Evolutionary conservation across 192 early-diverging fungal genomes (phyloP), one percentile per base, ranked within the genome.

Genomic region (Linnemannia hyalina): DNA sequence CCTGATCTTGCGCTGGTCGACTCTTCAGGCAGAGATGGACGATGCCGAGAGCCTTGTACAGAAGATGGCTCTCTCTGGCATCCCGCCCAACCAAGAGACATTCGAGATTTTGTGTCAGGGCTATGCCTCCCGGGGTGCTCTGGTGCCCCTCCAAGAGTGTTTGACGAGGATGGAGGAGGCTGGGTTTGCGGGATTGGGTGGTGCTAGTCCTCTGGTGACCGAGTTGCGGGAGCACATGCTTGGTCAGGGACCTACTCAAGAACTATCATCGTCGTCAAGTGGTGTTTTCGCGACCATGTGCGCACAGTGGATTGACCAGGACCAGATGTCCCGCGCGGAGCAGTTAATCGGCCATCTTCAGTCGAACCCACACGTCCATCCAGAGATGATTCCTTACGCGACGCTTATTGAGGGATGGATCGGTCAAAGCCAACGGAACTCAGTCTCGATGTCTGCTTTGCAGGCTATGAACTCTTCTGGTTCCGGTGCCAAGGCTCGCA

Each of bases 331-430:
- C 11, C 73, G 49, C 35, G 83, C 83, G 0, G 83, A 85, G n/a
- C 42, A 63, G 29, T 80, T 80, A 73, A 75, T 80, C 18, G 29
- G 70, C 7, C 57, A 65, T 3, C 55, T 85, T 13, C 4, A n/a
- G 32, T 70, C 73, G 2, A 80, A 80, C 20, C 40, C 46, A 1
- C 55, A 73, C 55, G 63, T 85, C 2, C 70, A 68, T 0, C 22
- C 29, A 4, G 63, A 42, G 70, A 80, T 77, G 74, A 68, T 85
- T 10, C 83, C 83, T 1, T 85, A 73, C n/a, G 20, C 8, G 29
- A 74, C 75, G 8, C 60, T 85, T 18, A 85, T 85, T 57, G 78
- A 80, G 69, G 83, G 83, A n/a, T 85, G 83, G 83, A 85, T 85
- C 38, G 7, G 68, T 2, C 83, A 80, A 46, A 85, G 83, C 73